These are phyloP conservation scores for Nicotiana benthamiana DNA, from an alignment of 257 asterid species.

Conservation along the genomic window DNA sequence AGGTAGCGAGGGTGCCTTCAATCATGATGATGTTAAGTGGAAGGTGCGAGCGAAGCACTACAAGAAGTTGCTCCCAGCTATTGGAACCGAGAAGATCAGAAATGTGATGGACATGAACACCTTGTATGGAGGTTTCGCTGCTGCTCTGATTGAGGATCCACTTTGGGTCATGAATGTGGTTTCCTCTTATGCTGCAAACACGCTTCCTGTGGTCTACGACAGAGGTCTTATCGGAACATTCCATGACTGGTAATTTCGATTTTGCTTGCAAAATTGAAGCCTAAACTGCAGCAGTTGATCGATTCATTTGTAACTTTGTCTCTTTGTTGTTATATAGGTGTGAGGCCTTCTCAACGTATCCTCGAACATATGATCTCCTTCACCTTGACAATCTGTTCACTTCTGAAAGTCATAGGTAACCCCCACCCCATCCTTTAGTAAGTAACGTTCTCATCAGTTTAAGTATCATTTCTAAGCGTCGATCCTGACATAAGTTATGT, in stretches of 20 bases:
- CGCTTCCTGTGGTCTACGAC: slow-evolving; percentile 86
- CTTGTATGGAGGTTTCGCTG: slow-evolving; percentile 86
- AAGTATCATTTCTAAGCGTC: background rate
- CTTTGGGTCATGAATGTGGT: slow-evolving; percentile 95
- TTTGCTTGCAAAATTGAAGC: background rate
- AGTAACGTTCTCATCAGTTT: background rate
- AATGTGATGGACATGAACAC: slow-evolving; percentile 99
- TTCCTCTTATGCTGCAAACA: slow-evolving; percentile 68
- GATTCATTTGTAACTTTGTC: background rate
- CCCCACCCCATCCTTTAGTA: background rate
- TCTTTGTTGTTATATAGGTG: slow-evolving; percentile 44
- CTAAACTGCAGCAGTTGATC: background rate
- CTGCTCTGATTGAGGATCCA: slow-evolving; percentile 61
- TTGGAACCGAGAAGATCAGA: slow-evolving; percentile 76
- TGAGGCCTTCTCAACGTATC: slow-evolving; percentile 96
- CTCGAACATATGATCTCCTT: slow-evolving; percentile 90
- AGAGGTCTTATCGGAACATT: slow-evolving; percentile 90
- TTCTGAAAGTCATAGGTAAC: slow-evolving; percentile 81
- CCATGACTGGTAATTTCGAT: slow-evolving; percentile 74
- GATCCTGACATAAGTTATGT: background rate
- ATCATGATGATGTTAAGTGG: slow-evolving; percentile 83
- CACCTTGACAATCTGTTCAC: slow-evolving; percentile 84
- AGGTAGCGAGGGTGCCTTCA: slow-evolving; percentile 78
- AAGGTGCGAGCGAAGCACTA: slow-evolving; percentile 68
- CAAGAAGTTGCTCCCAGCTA: slow-evolving; percentile 74